Evolutionary conservation across 306 rosid genomes (phyloP).

Genomic region (Lotus japonicus): DNA sequence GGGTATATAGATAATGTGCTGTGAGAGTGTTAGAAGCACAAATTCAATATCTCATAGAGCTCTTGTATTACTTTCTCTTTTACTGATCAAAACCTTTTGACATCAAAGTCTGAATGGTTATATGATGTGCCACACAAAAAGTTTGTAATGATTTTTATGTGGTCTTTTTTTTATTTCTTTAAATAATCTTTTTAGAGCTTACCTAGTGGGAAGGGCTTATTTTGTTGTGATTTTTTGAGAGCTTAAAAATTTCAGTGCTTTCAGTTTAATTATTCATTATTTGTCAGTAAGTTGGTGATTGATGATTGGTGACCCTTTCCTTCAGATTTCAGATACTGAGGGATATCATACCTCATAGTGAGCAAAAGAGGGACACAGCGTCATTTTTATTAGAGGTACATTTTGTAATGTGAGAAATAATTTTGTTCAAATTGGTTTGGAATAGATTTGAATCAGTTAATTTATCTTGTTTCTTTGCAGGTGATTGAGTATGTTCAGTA

Average conservation of each 20-base stretch:
- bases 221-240: not conserved
- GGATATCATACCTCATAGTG: conserved; percentile 95
- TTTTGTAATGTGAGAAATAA: not conserved
- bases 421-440: not conserved
- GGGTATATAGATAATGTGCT: not conserved
- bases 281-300: conserved; percentile 15
- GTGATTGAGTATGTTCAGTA: conserved; percentile 92
- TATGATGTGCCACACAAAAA: not conserved
- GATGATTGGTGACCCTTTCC: conserved; percentile 17
- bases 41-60: not conserved
- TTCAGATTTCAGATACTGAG: conserved; percentile 96
- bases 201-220: not conserved
- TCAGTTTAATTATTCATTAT: not conserved
- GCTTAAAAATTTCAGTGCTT: conserved; percentile 7
- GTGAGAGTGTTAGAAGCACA: not conserved
- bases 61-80: not conserved
- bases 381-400: conserved; percentile 91
- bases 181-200: not conserved
- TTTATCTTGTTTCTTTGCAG: conserved; percentile 37
- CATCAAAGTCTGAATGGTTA: not conserved
- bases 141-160: not conserved
- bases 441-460: not conserved
- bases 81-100: conserved; percentile 3
- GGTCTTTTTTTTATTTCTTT: not conserved
- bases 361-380: conserved; percentile 95